A percentile compares a stretch with the other conserved stretches of the same genome.
Conservation (phyloP, 2,329 filamentous ascomycete genomes). For the Cladosporium sphaerospermum region DNA sequence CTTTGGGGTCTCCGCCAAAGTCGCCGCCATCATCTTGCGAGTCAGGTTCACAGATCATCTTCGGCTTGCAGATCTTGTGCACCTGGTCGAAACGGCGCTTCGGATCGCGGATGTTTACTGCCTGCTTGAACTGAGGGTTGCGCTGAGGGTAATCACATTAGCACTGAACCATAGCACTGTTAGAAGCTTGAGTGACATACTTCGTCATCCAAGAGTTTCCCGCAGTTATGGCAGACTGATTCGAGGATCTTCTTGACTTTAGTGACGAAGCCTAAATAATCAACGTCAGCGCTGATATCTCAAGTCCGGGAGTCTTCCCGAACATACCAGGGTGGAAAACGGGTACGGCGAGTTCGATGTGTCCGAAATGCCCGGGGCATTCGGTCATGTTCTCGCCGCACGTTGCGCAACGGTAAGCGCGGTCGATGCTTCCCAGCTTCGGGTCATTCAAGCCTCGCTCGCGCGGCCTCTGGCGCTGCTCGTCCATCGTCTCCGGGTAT, state of each 20-base stretch:
- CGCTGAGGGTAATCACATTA: constrained; percentile 54
- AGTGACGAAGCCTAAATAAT: constrained; percentile 75
- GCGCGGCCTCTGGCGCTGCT: constrained; percentile 83
- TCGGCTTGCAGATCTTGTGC: constrained; percentile 87
- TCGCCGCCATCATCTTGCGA: constrained; percentile 60
- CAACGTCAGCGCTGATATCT: constrained; percentile 24
- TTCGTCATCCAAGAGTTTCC: constrained; percentile 94
- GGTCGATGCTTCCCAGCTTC: constrained; percentile 90
- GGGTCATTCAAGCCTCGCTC: constrained; percentile 92
- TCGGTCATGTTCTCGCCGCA: constrained; percentile 94
- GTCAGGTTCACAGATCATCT: constrained; percentile 77
- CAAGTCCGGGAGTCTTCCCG: not conserved
- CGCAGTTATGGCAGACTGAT: constrained; percentile 98
- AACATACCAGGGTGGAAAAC: constrained; percentile 74
- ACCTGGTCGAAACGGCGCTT: constrained; percentile 92
- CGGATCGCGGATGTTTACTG: constrained; percentile 78
- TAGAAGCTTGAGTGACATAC: constrained; percentile 63
- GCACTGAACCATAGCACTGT: constrained; percentile 23
- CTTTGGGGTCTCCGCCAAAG: constrained; percentile 53
- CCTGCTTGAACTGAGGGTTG: constrained; percentile 75
- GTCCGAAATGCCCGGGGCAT: constrained; percentile 96
- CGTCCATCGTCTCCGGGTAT: constrained; percentile 99
- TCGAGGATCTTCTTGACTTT: constrained; percentile 99
- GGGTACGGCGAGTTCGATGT: constrained; percentile 94
- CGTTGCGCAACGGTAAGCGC: constrained; percentile 90